A percentile compares a stretch with the other conserved stretches of the same genome.
Conservation (phyloP, 352 stramenopile species). For the Phytophthora agathidicida region DNA sequence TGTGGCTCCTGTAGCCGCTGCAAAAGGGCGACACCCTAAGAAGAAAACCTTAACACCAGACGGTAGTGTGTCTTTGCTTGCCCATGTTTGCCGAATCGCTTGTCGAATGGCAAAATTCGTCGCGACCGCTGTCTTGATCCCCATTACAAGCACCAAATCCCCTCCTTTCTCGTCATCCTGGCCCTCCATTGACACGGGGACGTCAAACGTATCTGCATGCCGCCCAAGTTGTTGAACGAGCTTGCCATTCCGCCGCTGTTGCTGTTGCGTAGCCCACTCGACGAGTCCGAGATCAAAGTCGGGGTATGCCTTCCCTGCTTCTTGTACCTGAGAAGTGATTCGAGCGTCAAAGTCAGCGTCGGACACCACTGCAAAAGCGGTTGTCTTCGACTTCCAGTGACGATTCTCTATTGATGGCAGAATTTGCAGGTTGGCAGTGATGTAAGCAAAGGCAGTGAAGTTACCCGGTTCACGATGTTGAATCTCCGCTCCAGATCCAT, state of each 20-base stretch:
- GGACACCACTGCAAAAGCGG: too few species aligned
- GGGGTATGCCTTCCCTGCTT: not conserved
- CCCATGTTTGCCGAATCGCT: conserved; percentile 48
- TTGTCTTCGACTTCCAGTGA: too few species aligned
- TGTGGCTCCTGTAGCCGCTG: too few species aligned
- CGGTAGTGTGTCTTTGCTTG: conserved; percentile 12
- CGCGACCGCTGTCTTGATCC: conserved; percentile 48
- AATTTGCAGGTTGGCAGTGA: too few species aligned
- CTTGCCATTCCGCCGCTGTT: not conserved
- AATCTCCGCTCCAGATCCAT: too few species aligned
- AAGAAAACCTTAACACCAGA: conserved; percentile 42
- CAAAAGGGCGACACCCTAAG: conserved; percentile 35
- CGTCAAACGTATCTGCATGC: too few species aligned
- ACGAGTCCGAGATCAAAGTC: conserved; percentile 7
- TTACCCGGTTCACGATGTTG: too few species aligned
- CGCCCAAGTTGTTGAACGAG: not conserved
- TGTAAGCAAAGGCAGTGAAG: too few species aligned
- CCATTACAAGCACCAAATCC: conserved; percentile 36
- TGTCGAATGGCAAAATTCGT: conserved; percentile 34
- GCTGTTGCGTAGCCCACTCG: conserved; percentile 1
- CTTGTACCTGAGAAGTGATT: too few species aligned
- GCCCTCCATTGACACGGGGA: too few species aligned
- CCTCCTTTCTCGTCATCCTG: conserved; percentile 1
- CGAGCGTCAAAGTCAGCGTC: too few species aligned
- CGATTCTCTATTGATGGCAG: too few species aligned